These are phyloP conservation scores for Primulina eburnea DNA, from an alignment of 257 asterid species.

Conservation along the genomic window DNA sequence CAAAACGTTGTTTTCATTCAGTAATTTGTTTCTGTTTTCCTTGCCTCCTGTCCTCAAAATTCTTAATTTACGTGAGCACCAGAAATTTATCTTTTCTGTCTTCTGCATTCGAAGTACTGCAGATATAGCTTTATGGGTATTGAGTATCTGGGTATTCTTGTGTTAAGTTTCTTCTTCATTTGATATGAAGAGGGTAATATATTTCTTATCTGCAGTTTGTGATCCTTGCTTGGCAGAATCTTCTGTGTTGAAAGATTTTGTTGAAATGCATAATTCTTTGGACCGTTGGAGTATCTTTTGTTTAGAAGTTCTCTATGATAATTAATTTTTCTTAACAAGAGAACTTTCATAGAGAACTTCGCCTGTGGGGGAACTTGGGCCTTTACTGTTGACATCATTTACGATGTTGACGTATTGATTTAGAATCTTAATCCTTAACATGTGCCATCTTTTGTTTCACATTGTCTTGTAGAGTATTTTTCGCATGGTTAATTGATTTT, in stretches of 20 bases:
- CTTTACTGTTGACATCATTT: neutral
- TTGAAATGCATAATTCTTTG: neutral
- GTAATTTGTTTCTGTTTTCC: constrained; percentile 6
- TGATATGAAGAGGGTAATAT: constrained; percentile 11
- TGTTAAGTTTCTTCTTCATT: constrained; percentile 6
- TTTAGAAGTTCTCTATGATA: neutral
- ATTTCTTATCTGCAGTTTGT: neutral
- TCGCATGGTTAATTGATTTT: neutral
- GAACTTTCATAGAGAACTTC: neutral
- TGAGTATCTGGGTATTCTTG: neutral
- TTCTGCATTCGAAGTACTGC: neutral
- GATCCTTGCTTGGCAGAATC: constrained; percentile 1
- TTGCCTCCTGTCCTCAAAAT: neutral
- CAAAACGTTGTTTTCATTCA: constrained; percentile 2
- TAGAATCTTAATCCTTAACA: neutral
- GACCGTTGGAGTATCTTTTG: neutral
- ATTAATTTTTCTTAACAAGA: neutral
- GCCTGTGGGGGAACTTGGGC: neutral
- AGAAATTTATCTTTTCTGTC: constrained; percentile 4
- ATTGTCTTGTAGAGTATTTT: neutral
- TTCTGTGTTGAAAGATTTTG: constrained; percentile 1
- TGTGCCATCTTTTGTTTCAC: constrained; percentile 1
- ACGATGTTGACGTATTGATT: neutral
- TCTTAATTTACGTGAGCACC: constrained; percentile 1
- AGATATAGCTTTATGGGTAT: neutral